These are phyloP conservation scores for Acanthamoeba culbertsoni DNA, from an alignment of 208 protist genomes.

Conservation along the genomic window DNA sequence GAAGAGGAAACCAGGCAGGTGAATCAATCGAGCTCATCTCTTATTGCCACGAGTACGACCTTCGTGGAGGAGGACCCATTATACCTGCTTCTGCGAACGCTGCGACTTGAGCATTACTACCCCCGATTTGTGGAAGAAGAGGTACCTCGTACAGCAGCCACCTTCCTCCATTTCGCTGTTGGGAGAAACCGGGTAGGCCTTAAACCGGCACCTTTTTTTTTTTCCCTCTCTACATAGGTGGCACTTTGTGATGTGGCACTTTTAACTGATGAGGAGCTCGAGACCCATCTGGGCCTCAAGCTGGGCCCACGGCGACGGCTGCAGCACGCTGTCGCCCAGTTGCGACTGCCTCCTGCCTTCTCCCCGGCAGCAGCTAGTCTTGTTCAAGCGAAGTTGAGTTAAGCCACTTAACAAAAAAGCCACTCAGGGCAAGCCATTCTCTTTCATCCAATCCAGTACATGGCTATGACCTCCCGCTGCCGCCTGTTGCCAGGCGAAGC, in stretches of 20 bases:
- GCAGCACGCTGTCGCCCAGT: neutral
- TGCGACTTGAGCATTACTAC: neutral
- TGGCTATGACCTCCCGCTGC: no score
- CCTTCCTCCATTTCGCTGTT: neutral
- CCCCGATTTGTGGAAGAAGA: neutral
- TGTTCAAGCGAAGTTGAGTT: no score
- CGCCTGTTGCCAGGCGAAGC: no score
- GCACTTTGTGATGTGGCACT: neutral
- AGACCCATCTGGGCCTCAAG: neutral
- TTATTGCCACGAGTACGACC: neutral
- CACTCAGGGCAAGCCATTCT: no score
- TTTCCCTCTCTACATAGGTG: no score
- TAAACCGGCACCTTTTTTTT: neutral
- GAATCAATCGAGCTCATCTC: no score
- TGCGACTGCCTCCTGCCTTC: neutral
- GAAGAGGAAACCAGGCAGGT: neutral
- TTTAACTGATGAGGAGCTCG: conserved; percentile 9
- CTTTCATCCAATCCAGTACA: no score
- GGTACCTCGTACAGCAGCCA: no score
- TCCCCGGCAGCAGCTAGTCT: no score
- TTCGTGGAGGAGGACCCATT: neutral
- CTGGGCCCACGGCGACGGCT: neutral
- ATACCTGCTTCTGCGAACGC: neutral
- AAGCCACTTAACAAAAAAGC: no score
- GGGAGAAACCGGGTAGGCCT: neutral